Base-by-base conservation (phyloP, 331 rosid genomes). In the Quercus tomentella region DNA sequence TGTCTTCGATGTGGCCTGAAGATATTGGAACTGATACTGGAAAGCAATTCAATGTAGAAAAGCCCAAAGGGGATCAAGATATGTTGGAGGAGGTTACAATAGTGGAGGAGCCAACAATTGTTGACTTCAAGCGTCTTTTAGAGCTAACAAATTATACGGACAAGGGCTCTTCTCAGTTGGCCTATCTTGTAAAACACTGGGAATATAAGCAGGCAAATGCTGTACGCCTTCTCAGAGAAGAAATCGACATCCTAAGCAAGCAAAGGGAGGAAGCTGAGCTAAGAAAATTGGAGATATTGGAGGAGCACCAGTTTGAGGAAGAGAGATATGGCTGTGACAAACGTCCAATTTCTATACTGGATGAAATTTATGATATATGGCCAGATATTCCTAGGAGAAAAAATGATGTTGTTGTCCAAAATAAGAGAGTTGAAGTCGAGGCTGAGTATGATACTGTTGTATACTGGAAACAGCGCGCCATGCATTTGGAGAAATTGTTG, bases 1-100 rank as follows among this genome's bases (percentile, higher is more conserved):
- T 96, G 35, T 74, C 93, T 80, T 96, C 99, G 14, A 93, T 96
- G 99, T 96, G 99, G 99, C 99, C 98, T 9, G 99, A 96, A 72
- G 99, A 93, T 76, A 86, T 93, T 58, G 91, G 89, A 66, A 80
- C 84, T 23, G 93, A 93, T 69, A 91, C 75, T 58, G 94, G 96
- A 7, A 96, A 90, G 75, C 97, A 93, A 77, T 96, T 96, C 79
- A 96, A 96, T 20, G 91, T 96, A n/a, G 99, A 96, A 58, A 84
- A 87, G 72, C 98, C 97, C 26, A 93, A 97, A 81, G 84, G 56
- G 74, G 99, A 91, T 80, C 89, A 92, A 83, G 99, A 96, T 77
- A 93, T 96, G 99, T 80, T 96, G 81, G 90, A 90, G 81, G 97
- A 92, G 78, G 93, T 96, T 30, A 87, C 89, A 77, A 86, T 92